Percentiles rank a stretch among this genome's conserved stretches.
These are phyloP conservation scores for Paramecium primaurelia DNA, from an alignment of 73 alveolate genomes.

Conservation along the genomic window DNA sequence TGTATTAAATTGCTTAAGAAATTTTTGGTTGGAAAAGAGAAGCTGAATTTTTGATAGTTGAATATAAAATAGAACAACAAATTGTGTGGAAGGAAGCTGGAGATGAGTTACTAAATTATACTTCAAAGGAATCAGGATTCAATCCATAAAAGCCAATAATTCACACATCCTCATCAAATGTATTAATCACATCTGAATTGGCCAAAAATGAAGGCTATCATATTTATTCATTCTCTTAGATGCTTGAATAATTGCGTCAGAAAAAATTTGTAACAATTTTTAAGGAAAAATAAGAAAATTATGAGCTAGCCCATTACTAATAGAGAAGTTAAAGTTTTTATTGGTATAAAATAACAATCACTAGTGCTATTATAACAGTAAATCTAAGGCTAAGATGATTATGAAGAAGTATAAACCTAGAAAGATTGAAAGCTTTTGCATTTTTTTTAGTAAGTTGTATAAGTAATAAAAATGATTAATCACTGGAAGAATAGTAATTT, in stretches of 20 bases:
- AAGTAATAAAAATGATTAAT: background rate
- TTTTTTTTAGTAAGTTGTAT: background rate
- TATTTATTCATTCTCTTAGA: background rate
- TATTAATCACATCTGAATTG: background rate
- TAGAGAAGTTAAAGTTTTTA: background rate
- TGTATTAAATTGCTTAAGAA: background rate
- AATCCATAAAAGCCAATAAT: background rate
- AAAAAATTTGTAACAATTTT: conserved; percentile 37
- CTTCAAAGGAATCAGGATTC: background rate
- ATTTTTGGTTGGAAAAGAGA: background rate
- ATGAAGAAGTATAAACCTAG: background rate
- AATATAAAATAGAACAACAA: background rate
- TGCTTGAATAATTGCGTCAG: background rate
- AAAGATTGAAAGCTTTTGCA: background rate
- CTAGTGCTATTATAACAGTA: background rate
- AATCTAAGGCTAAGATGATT: background rate
- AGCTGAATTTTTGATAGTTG: background rate
- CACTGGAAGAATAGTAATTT: conserved; percentile 20
- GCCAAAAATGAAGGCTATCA: conserved; percentile 21
- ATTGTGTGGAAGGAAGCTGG: background rate
- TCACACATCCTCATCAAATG: background rate
- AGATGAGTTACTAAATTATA: background rate
- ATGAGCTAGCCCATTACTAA: background rate
- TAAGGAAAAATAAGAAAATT: no score
- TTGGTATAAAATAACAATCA: background rate